Evolutionary conservation across 2,329 filamentous ascomycete species (phyloP).

Genomic region (Dothiorella sarmentorum): DNA sequence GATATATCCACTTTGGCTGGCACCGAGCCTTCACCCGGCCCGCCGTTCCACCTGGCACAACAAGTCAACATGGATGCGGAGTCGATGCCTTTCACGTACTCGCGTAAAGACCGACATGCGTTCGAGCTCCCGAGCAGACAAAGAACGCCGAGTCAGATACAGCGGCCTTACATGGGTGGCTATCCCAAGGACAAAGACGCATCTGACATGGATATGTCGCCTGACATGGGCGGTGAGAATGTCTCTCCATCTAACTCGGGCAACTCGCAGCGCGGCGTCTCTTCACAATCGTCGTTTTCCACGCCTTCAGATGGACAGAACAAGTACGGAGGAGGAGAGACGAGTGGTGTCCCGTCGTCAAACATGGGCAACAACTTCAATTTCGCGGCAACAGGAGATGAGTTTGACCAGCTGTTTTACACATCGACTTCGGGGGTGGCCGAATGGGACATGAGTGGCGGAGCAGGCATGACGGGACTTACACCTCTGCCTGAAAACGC

Average conservation of each 20-base stretch:
- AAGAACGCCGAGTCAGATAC: slow-evolving; percentile 1
- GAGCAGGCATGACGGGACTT: slow-evolving; percentile 24
- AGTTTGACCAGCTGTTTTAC: slow-evolving; percentile 23
- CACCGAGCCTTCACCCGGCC: slow-evolving; percentile 6
- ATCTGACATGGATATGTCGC: slow-evolving; percentile 36
- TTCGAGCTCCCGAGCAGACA: slow-evolving; percentile 15
- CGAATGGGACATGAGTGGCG: slow-evolving; percentile 28
- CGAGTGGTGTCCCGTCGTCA: slow-evolving; percentile 21
- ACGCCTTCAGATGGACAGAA: slow-evolving; percentile 26
- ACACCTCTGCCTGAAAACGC: slow-evolving; percentile 33
- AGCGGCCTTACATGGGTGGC: neutral
- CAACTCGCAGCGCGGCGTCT: slow-evolving; percentile 31
- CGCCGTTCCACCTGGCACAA: slow-evolving; percentile 19
- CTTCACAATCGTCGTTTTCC: slow-evolving; percentile 36
- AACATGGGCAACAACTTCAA: neutral
- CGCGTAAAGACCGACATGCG: neutral
- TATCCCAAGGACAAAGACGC: slow-evolving; percentile 19
- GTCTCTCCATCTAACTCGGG: slow-evolving; percentile 31
- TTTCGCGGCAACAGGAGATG: slow-evolving; percentile 25
- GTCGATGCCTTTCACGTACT: slow-evolving; percentile 5
- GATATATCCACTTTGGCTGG: neutral
- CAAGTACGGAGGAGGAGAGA: slow-evolving; percentile 18
- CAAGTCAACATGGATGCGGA: slow-evolving; percentile 1
- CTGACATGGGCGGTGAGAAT: slow-evolving; percentile 29
- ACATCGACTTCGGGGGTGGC: slow-evolving; percentile 1